phyloP scores from a whole-genome alignment of 306 rosid species.

The Morella rubra region DNA sequence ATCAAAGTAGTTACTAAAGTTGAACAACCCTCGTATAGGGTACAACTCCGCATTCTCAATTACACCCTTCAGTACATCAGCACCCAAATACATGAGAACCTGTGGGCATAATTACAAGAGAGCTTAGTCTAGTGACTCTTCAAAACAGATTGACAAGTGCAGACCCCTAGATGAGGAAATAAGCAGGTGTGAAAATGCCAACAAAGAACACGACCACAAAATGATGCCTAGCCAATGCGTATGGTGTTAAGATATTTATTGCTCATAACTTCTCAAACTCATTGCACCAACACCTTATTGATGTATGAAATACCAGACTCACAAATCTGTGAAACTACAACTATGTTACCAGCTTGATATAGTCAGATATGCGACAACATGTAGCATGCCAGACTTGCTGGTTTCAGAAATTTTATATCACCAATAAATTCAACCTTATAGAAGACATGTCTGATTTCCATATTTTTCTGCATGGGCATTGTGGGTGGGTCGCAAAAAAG shows the following conservation, averaged over 20 bases:
- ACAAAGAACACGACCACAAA: background rate
- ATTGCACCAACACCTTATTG: slow-evolving; percentile 1
- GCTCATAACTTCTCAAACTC: background rate
- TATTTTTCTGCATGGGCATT: too few relatives aligned
- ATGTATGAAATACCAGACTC: background rate
- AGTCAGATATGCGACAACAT: background rate
- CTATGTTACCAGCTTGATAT: background rate
- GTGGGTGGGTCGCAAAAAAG: too few relatives aligned
- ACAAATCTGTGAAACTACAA: background rate
- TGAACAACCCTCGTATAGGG: slow-evolving; percentile 94
- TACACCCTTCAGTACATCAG: slow-evolving; percentile 62
- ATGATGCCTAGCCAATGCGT: background rate
- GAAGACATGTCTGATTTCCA: background rate
- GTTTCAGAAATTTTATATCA: background rate
- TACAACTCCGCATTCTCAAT: slow-evolving; percentile 82
- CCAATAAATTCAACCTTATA: background rate
- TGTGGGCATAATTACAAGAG: slow-evolving; percentile 27
- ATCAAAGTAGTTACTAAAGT: slow-evolving; percentile 69
- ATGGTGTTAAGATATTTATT: background rate
- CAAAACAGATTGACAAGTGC: slow-evolving; percentile 11
- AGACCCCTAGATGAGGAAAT: background rate
- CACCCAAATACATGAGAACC: slow-evolving; percentile 96
- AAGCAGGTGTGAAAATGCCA: background rate
- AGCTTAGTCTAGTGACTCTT: background rate
- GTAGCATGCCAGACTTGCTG: background rate